phyloP scores from a whole-genome alignment of 2,329 filamentous ascomycete genomes.

The Tolypocladium amazonense region DNA sequence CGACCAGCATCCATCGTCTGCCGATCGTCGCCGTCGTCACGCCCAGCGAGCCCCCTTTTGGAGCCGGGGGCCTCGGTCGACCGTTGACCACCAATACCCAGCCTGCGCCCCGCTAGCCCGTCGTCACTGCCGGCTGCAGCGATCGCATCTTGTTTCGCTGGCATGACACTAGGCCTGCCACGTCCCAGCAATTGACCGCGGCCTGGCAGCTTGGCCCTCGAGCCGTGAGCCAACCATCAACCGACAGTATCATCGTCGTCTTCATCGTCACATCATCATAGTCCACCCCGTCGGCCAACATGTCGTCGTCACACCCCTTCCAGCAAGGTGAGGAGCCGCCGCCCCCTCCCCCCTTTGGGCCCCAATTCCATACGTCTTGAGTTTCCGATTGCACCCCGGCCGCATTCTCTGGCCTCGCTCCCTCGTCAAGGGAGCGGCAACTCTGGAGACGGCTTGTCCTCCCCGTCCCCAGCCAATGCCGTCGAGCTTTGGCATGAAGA shows the following conservation, averaged over 20 bases:
- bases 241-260: not conserved
- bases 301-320: constrained; percentile 6
- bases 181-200: not conserved
- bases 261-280: not conserved
- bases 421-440: not conserved
- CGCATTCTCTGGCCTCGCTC: not conserved
- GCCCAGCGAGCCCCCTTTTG: not conserved
- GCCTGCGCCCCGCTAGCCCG: not conserved
- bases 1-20: not conserved
- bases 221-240: not conserved
- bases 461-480: not conserved
- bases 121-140: not conserved
- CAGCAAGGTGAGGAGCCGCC: constrained; percentile 8
- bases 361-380: not conserved
- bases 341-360: not conserved
- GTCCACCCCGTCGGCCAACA: constrained; percentile 2
- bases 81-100: not conserved
- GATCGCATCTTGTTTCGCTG: not conserved
- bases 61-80: not conserved
- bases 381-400: not conserved
- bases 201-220: not conserved
- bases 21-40: not conserved
- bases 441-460: not conserved
- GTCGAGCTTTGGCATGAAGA: not conserved
- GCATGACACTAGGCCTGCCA: not conserved